Percentiles rank a stretch among this genome's conserved stretches.
These are phyloP conservation scores for Boletales sp. DNA, from an alignment of 768 basidiomycete species.

Conservation along the genomic window DNA sequence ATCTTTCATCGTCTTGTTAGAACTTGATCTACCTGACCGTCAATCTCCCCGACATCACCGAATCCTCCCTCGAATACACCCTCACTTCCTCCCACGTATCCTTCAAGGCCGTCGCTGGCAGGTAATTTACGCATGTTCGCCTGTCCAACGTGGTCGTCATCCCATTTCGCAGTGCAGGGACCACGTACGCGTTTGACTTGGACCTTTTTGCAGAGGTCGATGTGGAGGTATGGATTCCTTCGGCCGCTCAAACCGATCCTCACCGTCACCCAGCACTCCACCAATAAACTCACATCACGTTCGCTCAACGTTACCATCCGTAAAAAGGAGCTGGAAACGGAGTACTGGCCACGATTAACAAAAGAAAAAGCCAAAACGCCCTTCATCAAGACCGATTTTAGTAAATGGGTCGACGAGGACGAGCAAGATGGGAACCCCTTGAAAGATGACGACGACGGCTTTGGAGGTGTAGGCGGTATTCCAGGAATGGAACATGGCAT, in stretches of 20 bases:
- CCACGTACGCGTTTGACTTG: slow-evolving; percentile 71
- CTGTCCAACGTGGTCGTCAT: slow-evolving; percentile 2
- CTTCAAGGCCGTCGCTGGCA: slow-evolving; percentile 63
- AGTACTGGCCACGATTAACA: slow-evolving; percentile 92
- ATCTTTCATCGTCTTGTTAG: slow-evolving; percentile 36
- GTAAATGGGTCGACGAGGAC: slow-evolving; percentile 96
- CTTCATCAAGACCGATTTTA: slow-evolving; percentile 93
- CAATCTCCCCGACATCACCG: slow-evolving; percentile 72
- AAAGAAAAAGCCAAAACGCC: slow-evolving; percentile 79
- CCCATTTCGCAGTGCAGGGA: slow-evolving; percentile 39
- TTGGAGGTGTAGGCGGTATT: slow-evolving; percentile 29
- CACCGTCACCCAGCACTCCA: slow-evolving; percentile 13
- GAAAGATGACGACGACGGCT: slow-evolving; percentile 34
- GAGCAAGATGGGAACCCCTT: slow-evolving; percentile 71
- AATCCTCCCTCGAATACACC: slow-evolving; percentile 53
- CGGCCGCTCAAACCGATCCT: neutral
- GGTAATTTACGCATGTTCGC: slow-evolving; percentile 38
- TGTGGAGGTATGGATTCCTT: slow-evolving; percentile 54
- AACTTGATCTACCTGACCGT: slow-evolving; percentile 85
- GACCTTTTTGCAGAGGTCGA: slow-evolving; percentile 73
- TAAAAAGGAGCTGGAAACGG: slow-evolving; percentile 72
- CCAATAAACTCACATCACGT: slow-evolving; percentile 64
- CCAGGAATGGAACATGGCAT: slow-evolving; percentile 34
- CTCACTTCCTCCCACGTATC: slow-evolving; percentile 55
- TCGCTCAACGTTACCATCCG: slow-evolving; percentile 64